Conservation (phyloP, 2,329 filamentous ascomycete genomes). For the Phaeosphaeriaceae sp. region DNA sequence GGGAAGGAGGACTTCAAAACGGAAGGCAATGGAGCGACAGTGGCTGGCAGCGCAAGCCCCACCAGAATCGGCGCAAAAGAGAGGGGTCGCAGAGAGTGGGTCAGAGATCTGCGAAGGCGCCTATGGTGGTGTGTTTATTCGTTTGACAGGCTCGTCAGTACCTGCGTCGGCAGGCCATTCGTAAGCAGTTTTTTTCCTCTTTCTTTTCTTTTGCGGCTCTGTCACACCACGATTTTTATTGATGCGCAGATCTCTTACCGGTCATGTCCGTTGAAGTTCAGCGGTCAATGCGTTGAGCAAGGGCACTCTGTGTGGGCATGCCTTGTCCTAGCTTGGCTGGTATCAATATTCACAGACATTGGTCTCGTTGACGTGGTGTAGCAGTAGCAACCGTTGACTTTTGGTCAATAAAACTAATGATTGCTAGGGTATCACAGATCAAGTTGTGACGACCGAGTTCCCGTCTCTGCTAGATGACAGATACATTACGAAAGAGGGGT, state of each 20-base stretch:
- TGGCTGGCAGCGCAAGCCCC: constrained; percentile 25
- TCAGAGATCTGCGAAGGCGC: constrained; percentile 82
- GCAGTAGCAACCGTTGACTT: neutral
- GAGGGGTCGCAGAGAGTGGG: constrained; percentile 76
- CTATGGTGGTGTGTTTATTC: constrained; percentile 99
- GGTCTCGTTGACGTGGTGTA: no score
- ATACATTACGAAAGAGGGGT: constrained; percentile 81
- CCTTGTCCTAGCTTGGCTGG: neutral
- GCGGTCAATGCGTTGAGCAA: neutral
- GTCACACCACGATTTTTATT: constrained; percentile 1
- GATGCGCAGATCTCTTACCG: neutral
- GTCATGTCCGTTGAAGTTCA: neutral
- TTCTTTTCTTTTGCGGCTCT: neutral
- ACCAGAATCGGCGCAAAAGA: constrained; percentile 59
- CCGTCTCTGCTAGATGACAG: constrained; percentile 87
- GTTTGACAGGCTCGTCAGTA: constrained; percentile 91
- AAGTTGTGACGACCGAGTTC: constrained; percentile 94
- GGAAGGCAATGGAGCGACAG: constrained; percentile 35
- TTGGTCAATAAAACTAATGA: constrained; percentile 12
- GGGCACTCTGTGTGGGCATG: neutral
- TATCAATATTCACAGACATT: no score
- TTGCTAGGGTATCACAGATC: constrained; percentile 76
- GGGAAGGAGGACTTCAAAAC: constrained; percentile 33
- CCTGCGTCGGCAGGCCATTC: constrained; percentile 90
- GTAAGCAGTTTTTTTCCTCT: constrained; percentile 54